Conservation (phyloP, 2,329 filamentous ascomycete species). For the Fusarium stilboides region DNA sequence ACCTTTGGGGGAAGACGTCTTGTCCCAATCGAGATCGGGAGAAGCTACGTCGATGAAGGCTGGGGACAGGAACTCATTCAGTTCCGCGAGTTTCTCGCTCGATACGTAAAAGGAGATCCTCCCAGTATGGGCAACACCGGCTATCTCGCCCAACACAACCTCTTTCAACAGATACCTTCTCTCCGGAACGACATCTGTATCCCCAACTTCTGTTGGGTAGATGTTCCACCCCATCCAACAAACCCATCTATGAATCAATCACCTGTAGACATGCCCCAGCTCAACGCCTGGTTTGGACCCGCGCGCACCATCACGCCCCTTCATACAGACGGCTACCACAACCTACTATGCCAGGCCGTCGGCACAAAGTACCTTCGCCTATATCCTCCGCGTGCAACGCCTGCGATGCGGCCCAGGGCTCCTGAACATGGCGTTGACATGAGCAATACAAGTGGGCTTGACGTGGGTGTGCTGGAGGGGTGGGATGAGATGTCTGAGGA, state of each 20-base stretch:
- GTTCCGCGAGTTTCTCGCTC: constrained; percentile 78
- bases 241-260: constrained; percentile 56
- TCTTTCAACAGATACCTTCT: constrained; percentile 85
- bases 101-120: constrained; percentile 65
- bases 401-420: constrained; percentile 72
- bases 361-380: constrained; percentile 93
- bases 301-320: constrained; percentile 89
- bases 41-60: constrained; percentile 86
- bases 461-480: constrained; percentile 79
- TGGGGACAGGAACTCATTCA: constrained; percentile 88
- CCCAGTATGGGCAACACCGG: constrained; percentile 62
- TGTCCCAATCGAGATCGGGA: constrained; percentile 88
- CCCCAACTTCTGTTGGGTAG: constrained; percentile 88
- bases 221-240: constrained; percentile 71
- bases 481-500: constrained; percentile 62
- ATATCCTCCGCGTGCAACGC: constrained; percentile 78
- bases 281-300: constrained; percentile 96
- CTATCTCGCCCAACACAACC: constrained; percentile 93
- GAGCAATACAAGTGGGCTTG: constrained; percentile 88
- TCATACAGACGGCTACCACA: constrained; percentile 95
- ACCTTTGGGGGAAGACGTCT: constrained; percentile 85
- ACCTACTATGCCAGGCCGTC: constrained; percentile 90
- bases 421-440: constrained; percentile 84
- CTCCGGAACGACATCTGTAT: constrained; percentile 82
- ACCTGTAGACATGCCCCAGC: constrained; percentile 71